Evolutionary conservation across 2,329 filamentous ascomycete species (phyloP).

Genomic region (Fusarium nanum): DNA sequence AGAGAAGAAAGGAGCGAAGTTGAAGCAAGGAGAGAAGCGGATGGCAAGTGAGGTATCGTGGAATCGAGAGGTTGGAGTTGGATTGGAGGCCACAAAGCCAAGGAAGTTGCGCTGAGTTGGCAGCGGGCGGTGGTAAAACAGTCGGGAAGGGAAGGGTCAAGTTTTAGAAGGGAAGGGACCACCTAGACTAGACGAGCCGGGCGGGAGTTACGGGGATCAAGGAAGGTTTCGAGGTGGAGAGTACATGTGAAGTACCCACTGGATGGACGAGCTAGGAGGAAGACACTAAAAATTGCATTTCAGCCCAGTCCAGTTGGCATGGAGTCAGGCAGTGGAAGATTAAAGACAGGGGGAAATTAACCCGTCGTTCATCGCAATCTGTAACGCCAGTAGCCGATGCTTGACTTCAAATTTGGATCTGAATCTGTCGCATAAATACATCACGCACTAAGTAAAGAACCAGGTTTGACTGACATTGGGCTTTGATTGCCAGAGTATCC

Average conservation of each 20-base stretch:
- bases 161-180: slow-evolving; percentile 33
- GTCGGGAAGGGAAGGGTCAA: slow-evolving; percentile 32
- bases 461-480: neutral
- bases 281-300: slow-evolving; percentile 21
- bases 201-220: slow-evolving; percentile 29
- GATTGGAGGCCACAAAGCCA: slow-evolving; percentile 24
- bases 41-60: slow-evolving; percentile 9
- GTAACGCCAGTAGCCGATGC: slow-evolving; percentile 10
- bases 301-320: slow-evolving; percentile 18
- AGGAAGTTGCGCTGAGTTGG: slow-evolving; percentile 30
- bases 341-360: slow-evolving; percentile 33
- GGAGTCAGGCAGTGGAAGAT: slow-evolving; percentile 24
- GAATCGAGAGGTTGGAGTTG: slow-evolving; percentile 4
- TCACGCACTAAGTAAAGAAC: neutral
- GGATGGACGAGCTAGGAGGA: neutral
- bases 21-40: slow-evolving; percentile 10
- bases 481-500: neutral
- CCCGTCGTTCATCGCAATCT: slow-evolving; percentile 29
- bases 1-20: neutral
- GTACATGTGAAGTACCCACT: slow-evolving; percentile 36
- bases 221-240: neutral
- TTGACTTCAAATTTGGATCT: slow-evolving; percentile 3
- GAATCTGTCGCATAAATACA: slow-evolving; percentile 11
- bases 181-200: slow-evolving; percentile 15
- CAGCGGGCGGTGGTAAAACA: slow-evolving; percentile 34